phyloP scores from a whole-genome alignment of 371 early-diverging fungal genomes.

The Dipsacomyces acuminosporus region DNA sequence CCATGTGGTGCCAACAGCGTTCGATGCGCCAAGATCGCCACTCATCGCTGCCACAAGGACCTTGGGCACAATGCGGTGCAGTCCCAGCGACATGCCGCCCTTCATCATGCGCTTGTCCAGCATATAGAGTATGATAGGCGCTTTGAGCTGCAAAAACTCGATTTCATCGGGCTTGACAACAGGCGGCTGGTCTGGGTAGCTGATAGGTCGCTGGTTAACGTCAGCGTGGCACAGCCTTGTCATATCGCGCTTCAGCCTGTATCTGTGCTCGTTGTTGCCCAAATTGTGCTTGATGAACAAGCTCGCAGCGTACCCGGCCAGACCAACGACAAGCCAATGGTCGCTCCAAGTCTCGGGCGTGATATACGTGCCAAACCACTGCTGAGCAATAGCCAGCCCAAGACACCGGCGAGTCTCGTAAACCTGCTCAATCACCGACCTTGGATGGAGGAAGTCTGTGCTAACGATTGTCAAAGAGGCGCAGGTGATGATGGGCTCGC shows the following conservation, averaged over 20 bases:
- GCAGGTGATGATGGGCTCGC: constrained; percentile 59
- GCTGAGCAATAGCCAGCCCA: constrained; percentile 69
- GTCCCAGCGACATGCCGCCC: constrained; percentile 66
- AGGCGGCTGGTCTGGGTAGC: constrained; percentile 58
- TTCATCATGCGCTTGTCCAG: constrained; percentile 87
- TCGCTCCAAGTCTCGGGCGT: constrained; percentile 73
- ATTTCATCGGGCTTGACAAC: constrained; percentile 67
- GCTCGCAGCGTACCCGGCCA: constrained; percentile 68
- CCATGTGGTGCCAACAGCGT: constrained; percentile 73
- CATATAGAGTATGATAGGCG: constrained; percentile 87
- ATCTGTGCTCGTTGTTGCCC: constrained; percentile 85
- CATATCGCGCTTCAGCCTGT: constrained; percentile 83
- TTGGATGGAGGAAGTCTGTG: constrained; percentile 63
- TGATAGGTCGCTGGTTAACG: constrained; percentile 79
- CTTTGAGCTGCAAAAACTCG: constrained; percentile 77
- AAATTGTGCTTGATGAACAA: constrained; percentile 71
- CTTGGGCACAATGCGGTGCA: constrained; percentile 77
- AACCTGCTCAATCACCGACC: constrained; percentile 80
- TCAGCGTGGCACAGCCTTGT: constrained; percentile 73
- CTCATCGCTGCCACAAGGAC: constrained; percentile 72
- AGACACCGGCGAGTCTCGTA: constrained; percentile 71
- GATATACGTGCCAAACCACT: constrained; percentile 92
- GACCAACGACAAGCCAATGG: constrained; percentile 79
- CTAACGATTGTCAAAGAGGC: constrained; percentile 66
- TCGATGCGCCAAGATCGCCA: constrained; percentile 67